Base-by-base conservation (phyloP, 352 stramenopile genomes). In the Pythium periplocum region DNA sequence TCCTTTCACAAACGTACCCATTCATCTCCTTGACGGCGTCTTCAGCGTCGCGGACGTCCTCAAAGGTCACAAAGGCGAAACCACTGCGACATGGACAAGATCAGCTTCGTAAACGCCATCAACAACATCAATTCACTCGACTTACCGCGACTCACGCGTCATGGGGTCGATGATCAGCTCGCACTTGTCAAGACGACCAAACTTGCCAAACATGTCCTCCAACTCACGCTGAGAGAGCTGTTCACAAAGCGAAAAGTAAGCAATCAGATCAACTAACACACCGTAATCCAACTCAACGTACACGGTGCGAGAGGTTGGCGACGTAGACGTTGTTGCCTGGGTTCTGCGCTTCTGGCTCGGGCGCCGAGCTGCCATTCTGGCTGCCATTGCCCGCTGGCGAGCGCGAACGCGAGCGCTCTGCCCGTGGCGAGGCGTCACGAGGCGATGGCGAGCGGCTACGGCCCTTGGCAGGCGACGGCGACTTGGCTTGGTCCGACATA, bases 251-350 rank as follows among this genome's bases (percentile, higher is more conserved):
- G 6, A 53, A 32, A 63, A 42, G 49, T 44, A 35, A 33, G 31
- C 48, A 39, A 36, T 30, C 35, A 55, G 7, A 34, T n/a, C 37
- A 37, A 40, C 48, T 39, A 36, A 48, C n/a, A 6, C 47, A 17
- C 4, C 2, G 33, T 5, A 30, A 56, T 45, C 6, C 11, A 37
- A 35, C 3, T 32, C 48, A 42, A 59, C 73, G 56, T 66, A 86
- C 68, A 12, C 73, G 62, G 6, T 75, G 63, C 9, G 80, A 57
- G 33, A 93, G 55, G 55, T 89, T 89, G 41, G 83, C 83, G 11
- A 90, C 76, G 46, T 92, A 92, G 52, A 92, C 59, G 57, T 89
- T 90, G 69, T 92, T 92, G 60, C 82, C 82, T 2, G 73, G 73
- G 68, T 92, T 92, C 4, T 11, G 45, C 9, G 49, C 39, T 38